Base-by-base conservation (phyloP, 495 filamentous ascomycete species). In the Penicillium bialowiezense region DNA sequence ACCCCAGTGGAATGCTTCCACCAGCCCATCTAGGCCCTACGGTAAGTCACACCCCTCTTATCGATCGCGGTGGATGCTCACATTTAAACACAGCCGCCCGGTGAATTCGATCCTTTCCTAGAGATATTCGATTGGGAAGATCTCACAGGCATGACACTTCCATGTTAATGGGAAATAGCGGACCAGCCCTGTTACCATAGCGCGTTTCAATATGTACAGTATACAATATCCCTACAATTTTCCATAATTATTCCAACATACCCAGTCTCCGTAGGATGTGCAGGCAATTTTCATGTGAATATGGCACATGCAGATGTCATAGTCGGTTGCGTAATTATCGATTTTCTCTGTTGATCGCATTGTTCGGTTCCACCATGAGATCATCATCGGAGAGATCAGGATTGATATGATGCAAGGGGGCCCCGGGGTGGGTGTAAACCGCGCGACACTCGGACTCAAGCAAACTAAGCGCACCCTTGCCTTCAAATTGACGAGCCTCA, bases 81-180 rank as follows among this genome's bases (percentile, higher is more conserved):
- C 15, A 35, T 7, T 42, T 24, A 3, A 38, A 28, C 15, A 14
- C 37, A 75, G 72, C 63, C 58, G 2, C 46, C 68, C 7, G 65
- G 52, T 2, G 66, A 69, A 17, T 66, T 75, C n/a, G 71, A 73
- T 41, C 67, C 68, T 32, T 73, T 71, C 48, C 55, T 75, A 8
- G 70, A 72, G 32, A 68, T 71, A 1, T 73, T 73, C 45, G 65
- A 75, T 44, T 75, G 70, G 70, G 70, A 69, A 23, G 69, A 75
- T 50, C 38, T 73, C 31, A 61, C 70, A 17, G 67, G 65, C 2
- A 60, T 71, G 42, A 55, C 67, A 0, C 58, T 72, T 15, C 58
- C 55, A 38, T 57, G 59, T 40, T 61, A 47, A 58, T 12, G 26
- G 20, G 31, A 19, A 14, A 29, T 21, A 14, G 40, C 20, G 1